These are phyloP conservation scores for Elsinoe perseae DNA, from an alignment of 2,329 filamentous ascomycete genomes.

Conservation along the genomic window DNA sequence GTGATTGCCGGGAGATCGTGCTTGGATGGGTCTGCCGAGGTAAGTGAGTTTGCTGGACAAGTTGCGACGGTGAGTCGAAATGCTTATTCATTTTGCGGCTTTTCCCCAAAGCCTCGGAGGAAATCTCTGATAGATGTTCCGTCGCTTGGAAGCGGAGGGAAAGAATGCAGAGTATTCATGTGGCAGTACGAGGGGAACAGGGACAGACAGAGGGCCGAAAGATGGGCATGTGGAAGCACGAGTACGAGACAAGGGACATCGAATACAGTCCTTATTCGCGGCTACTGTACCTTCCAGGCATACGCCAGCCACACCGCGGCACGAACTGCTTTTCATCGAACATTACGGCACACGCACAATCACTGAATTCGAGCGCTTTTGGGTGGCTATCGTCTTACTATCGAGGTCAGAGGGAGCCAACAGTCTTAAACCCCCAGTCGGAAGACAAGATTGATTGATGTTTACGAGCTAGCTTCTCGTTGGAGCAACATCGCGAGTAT, in stretches of 20 bases:
- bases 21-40: background rate
- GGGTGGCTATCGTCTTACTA: no score
- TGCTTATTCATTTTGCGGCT: background rate
- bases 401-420: no score
- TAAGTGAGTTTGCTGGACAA: background rate
- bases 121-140: background rate
- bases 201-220: background rate
- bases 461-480: background rate
- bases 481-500: background rate
- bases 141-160: background rate
- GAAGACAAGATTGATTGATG: background rate
- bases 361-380: no score
- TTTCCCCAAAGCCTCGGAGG: background rate
- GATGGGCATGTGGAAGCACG: background rate
- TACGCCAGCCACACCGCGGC: no score
- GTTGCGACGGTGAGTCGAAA: background rate
- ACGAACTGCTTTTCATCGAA: no score
- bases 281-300: no score
- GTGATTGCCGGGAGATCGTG: background rate
- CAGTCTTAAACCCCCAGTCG: no score
- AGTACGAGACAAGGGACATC: no score
- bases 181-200: no score
- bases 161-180: background rate
- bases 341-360: no score
- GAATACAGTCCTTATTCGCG: no score